These are phyloP conservation scores for Entomortierella beljakovae DNA, from an alignment of 192 early-diverging fungal species.

Conservation along the genomic window DNA sequence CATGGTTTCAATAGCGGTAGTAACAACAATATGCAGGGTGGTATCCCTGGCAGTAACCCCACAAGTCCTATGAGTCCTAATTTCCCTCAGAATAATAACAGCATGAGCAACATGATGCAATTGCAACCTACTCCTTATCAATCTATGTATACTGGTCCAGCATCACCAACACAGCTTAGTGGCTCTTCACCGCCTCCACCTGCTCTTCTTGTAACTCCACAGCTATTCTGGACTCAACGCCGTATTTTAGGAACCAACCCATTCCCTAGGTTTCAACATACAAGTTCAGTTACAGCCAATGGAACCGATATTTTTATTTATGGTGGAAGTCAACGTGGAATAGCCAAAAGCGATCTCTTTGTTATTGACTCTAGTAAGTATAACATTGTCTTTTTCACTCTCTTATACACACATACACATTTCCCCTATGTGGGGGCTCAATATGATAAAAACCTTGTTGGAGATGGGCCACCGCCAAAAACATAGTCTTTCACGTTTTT, in stretches of 20 bases:
- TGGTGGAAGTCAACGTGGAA: conserved; percentile 45
- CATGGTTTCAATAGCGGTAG: conserved; percentile 14
- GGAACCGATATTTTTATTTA: conserved; percentile 48
- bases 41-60: conserved; percentile 3
- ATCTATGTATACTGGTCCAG: conserved; percentile 1
- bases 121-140: background rate
- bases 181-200: background rate
- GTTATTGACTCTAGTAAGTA: conserved; percentile 50
- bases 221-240: conserved; percentile 47
- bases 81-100: background rate
- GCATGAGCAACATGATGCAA: background rate
- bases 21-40: conserved; percentile 16
- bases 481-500: too few relatives aligned
- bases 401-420: background rate
- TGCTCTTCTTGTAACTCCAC: conserved; percentile 23
- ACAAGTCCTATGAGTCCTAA: conserved; percentile 37
- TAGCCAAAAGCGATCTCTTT: conserved; percentile 43
- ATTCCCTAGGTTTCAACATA: conserved; percentile 46
- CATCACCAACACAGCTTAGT: conserved; percentile 19
- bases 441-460: too few relatives aligned
- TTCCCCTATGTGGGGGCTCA: too few relatives aligned
- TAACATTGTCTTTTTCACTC: background rate
- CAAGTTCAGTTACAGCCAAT: conserved; percentile 28
- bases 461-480: too few relatives aligned
- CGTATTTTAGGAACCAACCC: conserved; percentile 49